phyloP scores from a whole-genome alignment of 2,329 filamentous ascomycete genomes.

The Pyrenophora seminiperda region DNA sequence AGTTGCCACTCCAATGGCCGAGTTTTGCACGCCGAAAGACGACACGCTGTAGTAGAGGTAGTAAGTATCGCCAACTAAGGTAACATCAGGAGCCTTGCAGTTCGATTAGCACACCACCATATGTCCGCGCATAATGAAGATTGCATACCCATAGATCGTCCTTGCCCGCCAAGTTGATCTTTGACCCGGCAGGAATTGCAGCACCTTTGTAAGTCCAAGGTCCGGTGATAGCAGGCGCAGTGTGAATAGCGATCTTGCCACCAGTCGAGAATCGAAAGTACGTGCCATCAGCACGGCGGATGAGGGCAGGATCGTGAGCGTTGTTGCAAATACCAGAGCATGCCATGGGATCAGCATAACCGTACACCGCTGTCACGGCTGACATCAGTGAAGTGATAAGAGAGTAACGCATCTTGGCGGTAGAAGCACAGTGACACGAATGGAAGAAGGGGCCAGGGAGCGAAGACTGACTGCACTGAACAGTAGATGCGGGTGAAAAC shows the following conservation, averaged over 20 bases:
- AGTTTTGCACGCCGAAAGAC: conserved; percentile 64
- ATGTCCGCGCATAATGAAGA: not conserved
- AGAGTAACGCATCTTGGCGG: conserved; percentile 24
- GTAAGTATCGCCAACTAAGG: conserved; percentile 62
- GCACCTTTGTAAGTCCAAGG: conserved; percentile 59
- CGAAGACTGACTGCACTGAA: not conserved
- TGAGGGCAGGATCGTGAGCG: conserved; percentile 57
- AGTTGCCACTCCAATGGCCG: conserved; percentile 65
- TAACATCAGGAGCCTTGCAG: conserved; percentile 66
- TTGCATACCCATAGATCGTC: conserved; percentile 56
- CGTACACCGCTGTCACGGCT: conserved; percentile 28
- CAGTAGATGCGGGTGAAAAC: not conserved
- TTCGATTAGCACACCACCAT: not conserved
- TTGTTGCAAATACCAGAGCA: conserved; percentile 53
- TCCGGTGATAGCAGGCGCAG: conserved; percentile 54
- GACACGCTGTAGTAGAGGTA: conserved; percentile 71
- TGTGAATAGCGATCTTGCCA: conserved; percentile 56
- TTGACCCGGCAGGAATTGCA: conserved; percentile 54
- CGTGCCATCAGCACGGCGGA: conserved; percentile 55
- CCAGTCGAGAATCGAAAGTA: conserved; percentile 62
- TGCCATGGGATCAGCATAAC: conserved; percentile 48
- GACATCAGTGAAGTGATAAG: conserved; percentile 26
- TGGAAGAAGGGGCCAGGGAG: not conserved
- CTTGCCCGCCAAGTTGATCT: conserved; percentile 53
- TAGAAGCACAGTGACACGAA: not conserved